Evolutionary conservation across 139 green algal species (phyloP).

Genomic region (Yamagishiella unicocca): DNA sequence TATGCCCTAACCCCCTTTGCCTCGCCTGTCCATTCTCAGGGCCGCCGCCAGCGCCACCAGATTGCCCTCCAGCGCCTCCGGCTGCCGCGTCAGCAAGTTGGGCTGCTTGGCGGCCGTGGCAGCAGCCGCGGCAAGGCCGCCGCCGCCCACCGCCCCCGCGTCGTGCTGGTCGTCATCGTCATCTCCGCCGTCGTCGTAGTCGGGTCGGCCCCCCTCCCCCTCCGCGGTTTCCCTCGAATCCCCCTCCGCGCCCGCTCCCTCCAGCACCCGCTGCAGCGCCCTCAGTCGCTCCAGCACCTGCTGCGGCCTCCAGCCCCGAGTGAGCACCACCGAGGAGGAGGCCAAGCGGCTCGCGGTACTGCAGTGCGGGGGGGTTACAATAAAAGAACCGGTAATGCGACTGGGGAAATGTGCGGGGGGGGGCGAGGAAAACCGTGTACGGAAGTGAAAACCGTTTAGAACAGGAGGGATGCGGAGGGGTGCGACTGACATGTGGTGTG

Average conservation of each 20-base stretch:
- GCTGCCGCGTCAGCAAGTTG: conserved; percentile 13
- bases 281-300: conserved; percentile 7
- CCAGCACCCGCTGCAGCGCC: neutral
- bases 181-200: neutral
- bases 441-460: too few species aligned
- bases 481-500: too few species aligned
- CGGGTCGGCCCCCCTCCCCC: too few species aligned
- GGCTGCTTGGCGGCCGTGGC: conserved; percentile 17
- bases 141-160: neutral
- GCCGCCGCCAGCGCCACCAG: neutral
- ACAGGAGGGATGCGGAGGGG: too few species aligned
- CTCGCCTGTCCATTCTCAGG: neutral
- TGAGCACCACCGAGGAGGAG: neutral
- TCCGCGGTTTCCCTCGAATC: too few species aligned
- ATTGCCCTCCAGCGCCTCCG: conserved; percentile 3
- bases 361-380: too few species aligned
- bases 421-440: too few species aligned
- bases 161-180: neutral
- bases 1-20: too few species aligned
- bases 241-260: neutral
- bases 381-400: too few species aligned
- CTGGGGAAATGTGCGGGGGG: too few species aligned
- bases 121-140: neutral
- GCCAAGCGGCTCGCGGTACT: conserved; percentile 1
- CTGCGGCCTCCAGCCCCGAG: neutral